Evolutionary conservation across 192 early-diverging fungal genomes (phyloP).

Genomic region (Funneliformis geosporum): DNA sequence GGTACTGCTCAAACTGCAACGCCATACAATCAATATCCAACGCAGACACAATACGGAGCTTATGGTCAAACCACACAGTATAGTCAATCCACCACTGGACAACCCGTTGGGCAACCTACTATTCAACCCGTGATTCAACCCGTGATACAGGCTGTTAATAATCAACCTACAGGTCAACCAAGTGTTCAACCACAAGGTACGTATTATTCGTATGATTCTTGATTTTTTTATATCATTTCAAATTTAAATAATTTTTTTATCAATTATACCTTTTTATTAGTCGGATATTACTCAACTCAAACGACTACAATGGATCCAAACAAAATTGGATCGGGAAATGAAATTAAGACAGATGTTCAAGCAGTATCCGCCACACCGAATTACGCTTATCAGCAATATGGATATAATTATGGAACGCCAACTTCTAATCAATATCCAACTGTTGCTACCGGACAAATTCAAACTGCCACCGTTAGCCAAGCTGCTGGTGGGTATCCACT

Average conservation of each 20-base stretch:
- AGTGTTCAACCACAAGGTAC: not conserved
- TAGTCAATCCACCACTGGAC: constrained; percentile 6
- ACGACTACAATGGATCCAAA: not conserved
- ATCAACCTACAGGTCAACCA: not conserved
- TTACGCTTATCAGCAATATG: constrained; percentile 29
- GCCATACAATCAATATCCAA: constrained; percentile 23
- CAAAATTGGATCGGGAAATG: constrained; percentile 19
- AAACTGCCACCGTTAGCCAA: not conserved
- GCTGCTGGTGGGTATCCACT: not conserved
- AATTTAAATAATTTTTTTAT: not conserved
- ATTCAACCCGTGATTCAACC: constrained; percentile 3
- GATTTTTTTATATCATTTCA: not conserved
- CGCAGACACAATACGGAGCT: no score
- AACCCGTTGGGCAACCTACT: not conserved
- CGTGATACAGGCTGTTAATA: not conserved
- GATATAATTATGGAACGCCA: constrained; percentile 21
- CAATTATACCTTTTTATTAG: not conserved
- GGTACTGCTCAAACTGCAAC: not conserved
- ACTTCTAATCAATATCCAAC: not conserved
- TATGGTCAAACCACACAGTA: no score
- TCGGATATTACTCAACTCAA: constrained; percentile 30
- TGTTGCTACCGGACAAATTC: not conserved
- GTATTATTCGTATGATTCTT: not conserved
- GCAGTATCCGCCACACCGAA: not conserved
- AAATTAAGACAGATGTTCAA: constrained; percentile 5